Base-by-base conservation (phyloP, 768 basidiomycete genomes). In the Boletus edulis region DNA sequence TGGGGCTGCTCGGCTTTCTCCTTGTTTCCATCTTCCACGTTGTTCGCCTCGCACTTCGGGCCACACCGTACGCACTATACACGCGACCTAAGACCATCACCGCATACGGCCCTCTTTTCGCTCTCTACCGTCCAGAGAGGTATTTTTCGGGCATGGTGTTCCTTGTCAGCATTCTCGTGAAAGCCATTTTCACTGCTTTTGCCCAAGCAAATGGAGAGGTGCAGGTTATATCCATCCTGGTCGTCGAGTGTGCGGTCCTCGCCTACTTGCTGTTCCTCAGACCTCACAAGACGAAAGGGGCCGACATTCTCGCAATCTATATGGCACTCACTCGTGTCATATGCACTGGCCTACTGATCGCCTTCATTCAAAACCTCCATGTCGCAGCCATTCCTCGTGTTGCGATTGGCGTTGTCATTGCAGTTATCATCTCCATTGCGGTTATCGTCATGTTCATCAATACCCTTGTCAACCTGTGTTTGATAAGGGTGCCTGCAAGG, bases 351-450 rank as follows among this genome's bases (percentile, higher is more conserved):
- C 67, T 93, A 20, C 74, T 90, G 74, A 80, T 96, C 57, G 83
- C 90, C 0, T 97, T 94, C 69, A 73, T 92, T 45, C 79, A 89
- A 58, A 73, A 71, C 10, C 65, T 94, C 24, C 69, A 76, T 7
- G 78, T 94, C 34, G 72, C 77, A 17, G 77, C 93, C 39, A 96
- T 96, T 61, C 85, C 89, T 1, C 82, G 93, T 18, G 87, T 90
- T 2, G 86, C 81, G 34, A 85, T 97, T 52, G 93, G 92, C 20
- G 78, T 89, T 53, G 79, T 92, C 57, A 77, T 83, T 38, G 83
- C 85, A 13, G 81, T 88, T 32, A 76, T 93, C 37, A 87, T 84
- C 67, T 86, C 87, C 14, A 72, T 91, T 38, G 80, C 89, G 0
- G 78, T 89, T 31, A 56, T 94, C 44, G 71, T 91, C 52, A 76